Evolutionary conservation across 257 asterid species (phyloP).

Genomic region (Solanum piurae): DNA sequence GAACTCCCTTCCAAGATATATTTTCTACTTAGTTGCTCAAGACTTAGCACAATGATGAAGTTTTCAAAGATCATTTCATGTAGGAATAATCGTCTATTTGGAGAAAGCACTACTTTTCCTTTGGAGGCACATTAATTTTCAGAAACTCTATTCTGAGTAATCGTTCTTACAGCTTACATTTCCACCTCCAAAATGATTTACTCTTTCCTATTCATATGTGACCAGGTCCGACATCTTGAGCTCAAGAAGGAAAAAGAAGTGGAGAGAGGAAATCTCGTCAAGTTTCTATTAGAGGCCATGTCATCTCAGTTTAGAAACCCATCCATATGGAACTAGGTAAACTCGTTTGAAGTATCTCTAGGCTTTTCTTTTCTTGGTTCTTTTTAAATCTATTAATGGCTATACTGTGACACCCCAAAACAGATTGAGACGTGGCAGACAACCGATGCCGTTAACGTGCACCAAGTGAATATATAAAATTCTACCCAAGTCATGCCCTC

Average conservation of each 20-base stretch:
- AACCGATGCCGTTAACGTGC: not conserved
- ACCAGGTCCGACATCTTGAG: slow-evolving; percentile 91
- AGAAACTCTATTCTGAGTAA: not conserved
- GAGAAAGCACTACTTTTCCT: not conserved
- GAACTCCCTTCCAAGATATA: not conserved
- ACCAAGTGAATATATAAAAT: not conserved
- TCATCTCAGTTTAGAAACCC: slow-evolving; percentile 81
- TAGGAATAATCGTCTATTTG: not conserved
- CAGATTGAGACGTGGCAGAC: not conserved
- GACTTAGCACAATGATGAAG: not conserved
- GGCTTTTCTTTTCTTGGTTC: not conserved
- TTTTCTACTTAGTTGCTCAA: not conserved
- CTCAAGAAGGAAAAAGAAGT: slow-evolving; percentile 82
- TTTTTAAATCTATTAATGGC: not conserved
- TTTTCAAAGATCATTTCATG: not conserved
- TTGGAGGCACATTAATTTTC: not conserved
- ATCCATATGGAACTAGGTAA: slow-evolving; percentile 67
- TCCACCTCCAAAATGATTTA: not conserved
- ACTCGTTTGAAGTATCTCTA: not conserved
- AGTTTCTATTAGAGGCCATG: slow-evolving; percentile 73
- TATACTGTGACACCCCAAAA: not conserved
- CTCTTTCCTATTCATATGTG: slow-evolving; percentile 2
- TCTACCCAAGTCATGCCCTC: not conserved
- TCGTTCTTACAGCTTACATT: not conserved
- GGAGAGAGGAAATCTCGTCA: slow-evolving; percentile 52